Evolutionary conservation across 345 rosid species (phyloP), one percentile per base, ranked within the genome.

Genomic region (Capsella bursapastoris): DNA sequence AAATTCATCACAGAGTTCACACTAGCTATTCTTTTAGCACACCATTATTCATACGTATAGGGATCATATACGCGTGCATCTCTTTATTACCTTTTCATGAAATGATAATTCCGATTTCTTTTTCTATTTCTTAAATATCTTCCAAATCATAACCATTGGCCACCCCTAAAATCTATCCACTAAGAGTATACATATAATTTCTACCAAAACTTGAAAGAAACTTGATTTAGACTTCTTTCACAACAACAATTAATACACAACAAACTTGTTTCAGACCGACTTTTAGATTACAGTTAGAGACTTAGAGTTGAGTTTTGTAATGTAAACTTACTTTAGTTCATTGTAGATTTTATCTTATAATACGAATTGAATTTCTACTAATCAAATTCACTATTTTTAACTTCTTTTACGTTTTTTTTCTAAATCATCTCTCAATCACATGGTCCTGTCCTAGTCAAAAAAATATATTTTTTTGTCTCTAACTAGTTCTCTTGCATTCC

Each of bases 61-160:
- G 16, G 8, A 49, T 22, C 22, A 29, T 66, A 16, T 66, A 74
- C 61, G 78, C 68, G 47, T 67, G 56, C 68, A 48, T 59, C 53
- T 50, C 56, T 67, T 58, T 59, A 2, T 10, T 28, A 57, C 50
- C 45, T 49, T 74, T 47, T 37, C 2, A 0, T 7, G 9, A 8
- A 22, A 11, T 57, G 13, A 55, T 13, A 29, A 55, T 18, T 49
- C 12, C 12, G 28, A 47, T 7, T 27, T 25, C 0, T 52, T 52
- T 5, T 27, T 18, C 22, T 18, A 18, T 18, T 53, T 12, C 5
- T 14, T 14, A 5, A 14, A 14, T 14, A 44, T 14, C 2, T 6
- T 7, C 8, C 18, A 45, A 45, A 2, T 5, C 16, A 45, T 45
- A 45, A 6, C 15, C 16, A 44, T 7, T 8, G 7, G n/a, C 16